A percentile compares a stretch with the other conserved stretches of the same genome.
Conservation (phyloP, 2,329 filamentous ascomycete species). For the Alternaria sp. region DNA sequence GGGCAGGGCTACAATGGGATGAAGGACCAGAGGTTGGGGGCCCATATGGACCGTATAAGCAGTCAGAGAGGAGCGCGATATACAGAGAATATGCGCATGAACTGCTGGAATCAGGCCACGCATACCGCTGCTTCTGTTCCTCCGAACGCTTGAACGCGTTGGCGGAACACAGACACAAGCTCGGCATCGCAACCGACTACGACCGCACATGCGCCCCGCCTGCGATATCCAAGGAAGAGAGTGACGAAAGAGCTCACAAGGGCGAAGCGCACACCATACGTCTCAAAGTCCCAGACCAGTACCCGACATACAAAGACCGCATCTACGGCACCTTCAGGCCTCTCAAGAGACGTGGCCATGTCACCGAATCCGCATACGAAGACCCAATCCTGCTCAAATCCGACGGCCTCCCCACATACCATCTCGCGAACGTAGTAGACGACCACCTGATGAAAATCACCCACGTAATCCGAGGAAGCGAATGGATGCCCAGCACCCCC, state of each 20-base stretch:
- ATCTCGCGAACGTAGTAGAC: slow-evolving; percentile 96
- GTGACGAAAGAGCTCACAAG: slow-evolving; percentile 70
- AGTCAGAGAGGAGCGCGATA: slow-evolving; percentile 76
- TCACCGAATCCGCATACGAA: slow-evolving; percentile 62
- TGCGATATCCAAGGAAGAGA: slow-evolving; percentile 67
- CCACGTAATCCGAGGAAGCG: slow-evolving; percentile 90
- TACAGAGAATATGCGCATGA: slow-evolving; percentile 75
- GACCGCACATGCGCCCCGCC: slow-evolving; percentile 73
- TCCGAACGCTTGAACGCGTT: slow-evolving; percentile 72
- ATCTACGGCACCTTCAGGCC: slow-evolving; percentile 69
- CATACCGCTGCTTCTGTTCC: slow-evolving; percentile 93
- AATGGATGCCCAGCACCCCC: slow-evolving; percentile 96
- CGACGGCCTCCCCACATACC: slow-evolving; percentile 93
- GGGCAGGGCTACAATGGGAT: slow-evolving; percentile 92
- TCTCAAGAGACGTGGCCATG: slow-evolving; percentile 47
- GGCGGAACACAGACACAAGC: slow-evolving; percentile 67
- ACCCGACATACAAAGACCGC: slow-evolving; percentile 74
- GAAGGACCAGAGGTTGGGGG: slow-evolving; percentile 88
- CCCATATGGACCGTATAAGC: slow-evolving; percentile 84
- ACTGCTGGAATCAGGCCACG: slow-evolving; percentile 73
- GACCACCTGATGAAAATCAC: slow-evolving; percentile 96
- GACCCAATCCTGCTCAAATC: slow-evolving; percentile 91
- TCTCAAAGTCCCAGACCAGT: slow-evolving; percentile 68
- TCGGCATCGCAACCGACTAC: slow-evolving; percentile 67
- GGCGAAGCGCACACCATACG: slow-evolving; percentile 80